Conservation (phyloP, 163 green algal species). For the Smithsoniella earleae region DNA sequence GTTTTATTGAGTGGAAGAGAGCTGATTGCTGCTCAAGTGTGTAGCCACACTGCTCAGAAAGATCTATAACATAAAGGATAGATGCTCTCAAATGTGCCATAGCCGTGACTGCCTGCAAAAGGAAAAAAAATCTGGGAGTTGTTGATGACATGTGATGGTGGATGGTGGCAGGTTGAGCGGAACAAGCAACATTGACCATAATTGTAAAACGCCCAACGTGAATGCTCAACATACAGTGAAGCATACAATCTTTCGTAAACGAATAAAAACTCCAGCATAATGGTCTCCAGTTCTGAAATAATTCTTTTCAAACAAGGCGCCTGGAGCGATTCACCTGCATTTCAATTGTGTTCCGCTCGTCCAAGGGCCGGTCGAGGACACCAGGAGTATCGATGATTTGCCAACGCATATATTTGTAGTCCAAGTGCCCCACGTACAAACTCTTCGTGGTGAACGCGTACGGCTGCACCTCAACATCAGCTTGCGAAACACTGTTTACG, state of each 20-base stretch:
- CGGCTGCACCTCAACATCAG: constrained; percentile 98
- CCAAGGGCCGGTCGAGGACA: constrained; percentile 92
- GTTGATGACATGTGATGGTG: not conserved
- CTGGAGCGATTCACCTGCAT: too few relatives aligned
- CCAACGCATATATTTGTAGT: constrained; percentile 98
- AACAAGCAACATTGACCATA: not conserved
- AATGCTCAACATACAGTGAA: not conserved
- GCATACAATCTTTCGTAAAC: too few relatives aligned
- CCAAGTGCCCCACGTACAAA: constrained; percentile 94
- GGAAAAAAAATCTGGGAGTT: constrained; percentile 31
- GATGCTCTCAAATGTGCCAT: constrained; percentile 90
- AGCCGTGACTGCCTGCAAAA: constrained; percentile 78
- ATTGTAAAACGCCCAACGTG: not conserved
- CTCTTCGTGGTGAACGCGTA: constrained; percentile 99
- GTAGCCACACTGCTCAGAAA: constrained; percentile 93
- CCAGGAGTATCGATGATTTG: constrained; percentile 97
- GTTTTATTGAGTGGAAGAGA: constrained; percentile 92
- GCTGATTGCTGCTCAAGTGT: constrained; percentile 84
- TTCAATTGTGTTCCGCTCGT: constrained; percentile 99
- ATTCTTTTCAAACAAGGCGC: too few relatives aligned
- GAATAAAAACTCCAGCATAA: too few relatives aligned
- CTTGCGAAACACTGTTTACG: constrained; percentile 95
- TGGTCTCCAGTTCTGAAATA: too few relatives aligned
- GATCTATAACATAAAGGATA: constrained; percentile 93
- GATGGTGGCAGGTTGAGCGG: not conserved